Percentiles rank a stretch among this genome's conserved stretches.
These are phyloP conservation scores for Debaryomyces robertsiae DNA, from an alignment of 1,139 yeast species.

Conservation along the genomic window DNA sequence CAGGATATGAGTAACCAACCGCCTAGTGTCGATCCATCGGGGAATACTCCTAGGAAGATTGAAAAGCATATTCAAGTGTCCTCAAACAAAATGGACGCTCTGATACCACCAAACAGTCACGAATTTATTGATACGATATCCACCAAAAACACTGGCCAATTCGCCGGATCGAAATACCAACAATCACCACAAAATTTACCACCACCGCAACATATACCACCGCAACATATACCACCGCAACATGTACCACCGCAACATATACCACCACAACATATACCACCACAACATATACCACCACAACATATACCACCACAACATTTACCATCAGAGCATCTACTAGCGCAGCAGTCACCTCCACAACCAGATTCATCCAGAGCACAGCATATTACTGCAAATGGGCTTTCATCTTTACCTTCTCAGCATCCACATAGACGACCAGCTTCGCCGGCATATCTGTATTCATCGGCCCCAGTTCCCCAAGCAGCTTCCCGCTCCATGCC, in stretches of 20 bases:
- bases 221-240: constrained; percentile 10
- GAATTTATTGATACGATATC: no score
- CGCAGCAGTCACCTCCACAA: neutral
- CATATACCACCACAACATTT: constrained; percentile 11
- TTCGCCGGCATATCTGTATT: neutral
- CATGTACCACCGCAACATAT: constrained; percentile 12
- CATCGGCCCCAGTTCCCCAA: neutral
- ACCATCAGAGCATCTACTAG: constrained; percentile 12
- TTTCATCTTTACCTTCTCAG: neutral
- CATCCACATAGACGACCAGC: constrained; percentile 12
- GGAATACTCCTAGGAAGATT: neutral
- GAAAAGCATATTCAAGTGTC: no score
- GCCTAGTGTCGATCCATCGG: neutral
- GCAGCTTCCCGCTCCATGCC: constrained; percentile 3
- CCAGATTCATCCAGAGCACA: no score
- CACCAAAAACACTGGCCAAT: constrained; percentile 11
- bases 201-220: constrained; percentile 12
- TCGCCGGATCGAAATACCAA: neutral
- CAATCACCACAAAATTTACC: constrained; percentile 8
- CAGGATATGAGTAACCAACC: no score
- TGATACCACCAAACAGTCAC: no score
- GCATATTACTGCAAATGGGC: neutral
- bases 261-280: constrained; percentile 11
- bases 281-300: constrained; percentile 7
- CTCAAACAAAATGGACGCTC: no score